Evolutionary conservation across 495 filamentous ascomycete genomes (phyloP), one percentile per base, ranked within the genome.

Genomic region (Echria macrotheca): DNA sequence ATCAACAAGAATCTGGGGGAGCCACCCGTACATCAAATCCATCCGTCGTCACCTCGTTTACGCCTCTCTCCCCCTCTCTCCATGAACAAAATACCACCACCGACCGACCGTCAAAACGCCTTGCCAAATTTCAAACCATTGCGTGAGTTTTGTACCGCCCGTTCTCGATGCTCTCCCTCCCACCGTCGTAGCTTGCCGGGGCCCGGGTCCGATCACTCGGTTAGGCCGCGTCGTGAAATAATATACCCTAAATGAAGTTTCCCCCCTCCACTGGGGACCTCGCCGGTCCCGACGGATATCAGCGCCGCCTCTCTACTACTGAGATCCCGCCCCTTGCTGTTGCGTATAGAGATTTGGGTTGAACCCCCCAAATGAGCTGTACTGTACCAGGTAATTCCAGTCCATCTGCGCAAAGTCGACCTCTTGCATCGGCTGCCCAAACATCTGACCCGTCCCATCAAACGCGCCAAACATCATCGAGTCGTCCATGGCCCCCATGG

Each of bases 341-440:
- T 44, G 52, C 15, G 41, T 17, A 22, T 55, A 55, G 7, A 50
- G 31, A 15, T 33, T 35, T 7, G 62, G 55, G 36, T 57, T 66
- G 45, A 65, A 69, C 28, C 66, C 67, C 5, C 68, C 65, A 28
- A 57, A 57, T 17, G 53, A 53, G 35, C 49, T 51, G 19, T 68
- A 67, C 50, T 71, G 70, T 28, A 71, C 58, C 11, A 74, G 32
- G 41, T 67, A 71, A 32, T 67, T 66, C 70, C 68, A 72, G 29
- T 74, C 69, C 65, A 74, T 68, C 23, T 70, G 65, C 12, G 58
- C 59, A 24, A 68, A 61, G 46, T 68, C 69, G 3, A 66, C 53
- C 31, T 71, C 68, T n/a, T 62, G 58, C 54, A 65, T 60, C 21
- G 50, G 10, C 28, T 47, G 24, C 1, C 50, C 49, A 33, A 56